Percentiles rank a stretch among this genome's conserved stretches.
phyloP scores from a whole-genome alignment of 208 protist species.

The Trypanosoma caninum region DNA sequence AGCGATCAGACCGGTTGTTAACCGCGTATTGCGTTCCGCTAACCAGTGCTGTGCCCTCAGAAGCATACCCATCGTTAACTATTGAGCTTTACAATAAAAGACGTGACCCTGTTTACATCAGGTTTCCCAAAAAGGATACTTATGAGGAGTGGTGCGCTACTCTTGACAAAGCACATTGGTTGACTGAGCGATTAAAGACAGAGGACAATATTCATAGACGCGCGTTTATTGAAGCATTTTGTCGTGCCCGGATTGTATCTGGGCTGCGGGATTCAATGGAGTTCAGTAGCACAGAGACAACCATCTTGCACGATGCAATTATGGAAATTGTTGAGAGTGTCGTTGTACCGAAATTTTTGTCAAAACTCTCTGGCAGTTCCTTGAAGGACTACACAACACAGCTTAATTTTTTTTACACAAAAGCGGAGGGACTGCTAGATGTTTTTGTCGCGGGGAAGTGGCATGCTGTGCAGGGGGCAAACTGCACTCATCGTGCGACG shows the following conservation, averaged over 20 bases:
- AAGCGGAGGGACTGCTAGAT: conserved; percentile 5
- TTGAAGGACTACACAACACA: conserved; percentile 6
- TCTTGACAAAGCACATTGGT: conserved; percentile 11
- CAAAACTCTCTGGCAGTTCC: not conserved
- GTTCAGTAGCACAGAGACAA: conserved; percentile 10
- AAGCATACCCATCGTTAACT: conserved; percentile 6
- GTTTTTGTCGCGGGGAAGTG: conserved; percentile 13
- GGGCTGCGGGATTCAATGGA: conserved; percentile 10
- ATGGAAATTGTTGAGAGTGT: conserved; percentile 12
- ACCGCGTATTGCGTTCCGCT: not conserved
- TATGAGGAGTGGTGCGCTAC: conserved; percentile 14
- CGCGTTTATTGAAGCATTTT: conserved; percentile 20
- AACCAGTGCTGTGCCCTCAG: not conserved
- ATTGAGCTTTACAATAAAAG: conserved; percentile 18
- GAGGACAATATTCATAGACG: conserved; percentile 6
- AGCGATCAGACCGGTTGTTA: not conserved
- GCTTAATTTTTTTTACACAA: not conserved
- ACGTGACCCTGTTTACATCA: not conserved
- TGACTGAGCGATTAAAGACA: not conserved
- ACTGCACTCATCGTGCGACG: not conserved
- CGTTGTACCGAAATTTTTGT: conserved; percentile 13
- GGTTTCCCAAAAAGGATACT: conserved; percentile 10
- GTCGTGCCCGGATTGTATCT: conserved; percentile 15
- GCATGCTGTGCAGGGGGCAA: conserved; percentile 9
- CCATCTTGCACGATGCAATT: conserved; percentile 14